These are phyloP conservation scores for Plasmodium gaboni DNA, from an alignment of 169 alveolate genomes.

Conservation along the genomic window DNA sequence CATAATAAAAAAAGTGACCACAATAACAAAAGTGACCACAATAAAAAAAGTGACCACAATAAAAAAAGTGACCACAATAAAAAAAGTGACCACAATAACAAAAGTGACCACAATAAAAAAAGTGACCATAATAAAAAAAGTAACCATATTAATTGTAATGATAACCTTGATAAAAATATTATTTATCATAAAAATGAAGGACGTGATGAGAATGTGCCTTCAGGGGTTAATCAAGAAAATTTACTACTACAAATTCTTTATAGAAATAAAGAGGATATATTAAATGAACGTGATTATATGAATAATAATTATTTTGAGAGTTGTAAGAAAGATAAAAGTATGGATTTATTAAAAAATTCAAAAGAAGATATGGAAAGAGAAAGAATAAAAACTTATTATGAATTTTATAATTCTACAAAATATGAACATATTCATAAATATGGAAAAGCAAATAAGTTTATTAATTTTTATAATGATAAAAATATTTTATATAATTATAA, in stretches of 20 bases:
- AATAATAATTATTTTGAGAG: neutral
- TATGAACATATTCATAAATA: conserved; percentile 22
- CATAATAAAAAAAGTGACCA: too few relatives aligned
- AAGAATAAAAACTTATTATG: conserved; percentile 38
- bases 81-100: neutral
- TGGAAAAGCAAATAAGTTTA: conserved; percentile 9
- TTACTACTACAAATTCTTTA: conserved; percentile 17
- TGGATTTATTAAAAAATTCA: neutral
- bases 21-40: too few relatives aligned
- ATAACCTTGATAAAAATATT: neutral
- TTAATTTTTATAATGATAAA: conserved; percentile 34
- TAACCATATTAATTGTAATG: neutral
- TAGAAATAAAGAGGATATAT: neutral
- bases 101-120: too few relatives aligned
- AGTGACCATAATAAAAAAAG: neutral
- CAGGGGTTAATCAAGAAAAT: conserved; percentile 29
- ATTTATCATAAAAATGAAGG: too few relatives aligned
- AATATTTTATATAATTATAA: conserved; percentile 1
- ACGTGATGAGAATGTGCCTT: neutral
- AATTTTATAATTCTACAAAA: conserved; percentile 28
- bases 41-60: neutral
- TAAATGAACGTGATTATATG: too few relatives aligned
- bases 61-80: neutral
- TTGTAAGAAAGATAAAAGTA: neutral
- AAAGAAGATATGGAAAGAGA: neutral